Evolutionary conservation across 2,329 filamentous ascomycete species (phyloP).

Genomic region (Colletotrichum chrysophilum): DNA sequence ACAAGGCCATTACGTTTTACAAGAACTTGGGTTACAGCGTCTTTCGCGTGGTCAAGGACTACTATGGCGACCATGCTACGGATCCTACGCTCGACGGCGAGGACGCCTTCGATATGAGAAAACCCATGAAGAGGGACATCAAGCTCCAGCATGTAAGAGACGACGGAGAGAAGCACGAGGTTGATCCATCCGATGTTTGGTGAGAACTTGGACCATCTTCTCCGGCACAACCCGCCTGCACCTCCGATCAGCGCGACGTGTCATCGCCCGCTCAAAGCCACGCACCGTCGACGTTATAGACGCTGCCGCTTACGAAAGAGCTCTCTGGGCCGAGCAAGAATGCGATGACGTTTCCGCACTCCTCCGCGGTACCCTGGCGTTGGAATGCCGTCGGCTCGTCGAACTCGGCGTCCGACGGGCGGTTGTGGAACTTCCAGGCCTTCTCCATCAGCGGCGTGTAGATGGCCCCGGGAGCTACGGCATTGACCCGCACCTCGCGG

Average conservation of each 20-base stretch:
- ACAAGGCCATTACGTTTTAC: conserved; percentile 87
- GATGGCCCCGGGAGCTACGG: conserved; percentile 52
- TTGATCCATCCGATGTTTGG: conserved; percentile 88
- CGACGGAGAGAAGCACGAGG: conserved; percentile 79
- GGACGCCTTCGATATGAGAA: conserved; percentile 97
- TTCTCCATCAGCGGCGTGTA: conserved; percentile 53
- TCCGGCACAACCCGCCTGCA: neutral
- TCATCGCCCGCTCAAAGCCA: conserved; percentile 34
- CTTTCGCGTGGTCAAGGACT: conserved; percentile 86
- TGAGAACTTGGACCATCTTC: conserved; percentile 36
- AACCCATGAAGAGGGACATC: conserved; percentile 82
- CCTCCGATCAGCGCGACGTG: neutral
- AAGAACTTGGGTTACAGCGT: conserved; percentile 91
- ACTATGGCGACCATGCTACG: conserved; percentile 86
- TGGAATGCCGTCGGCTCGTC: conserved; percentile 46
- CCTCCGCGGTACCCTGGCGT: conserved; percentile 51
- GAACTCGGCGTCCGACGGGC: conserved; percentile 41
- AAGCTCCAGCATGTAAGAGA: conserved; percentile 77
- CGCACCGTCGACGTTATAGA: conserved; percentile 52
- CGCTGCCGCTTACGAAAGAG: conserved; percentile 49
- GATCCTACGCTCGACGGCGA: conserved; percentile 69
- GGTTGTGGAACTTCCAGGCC: conserved; percentile 37
- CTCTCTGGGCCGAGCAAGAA: conserved; percentile 54
- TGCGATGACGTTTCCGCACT: conserved; percentile 50
- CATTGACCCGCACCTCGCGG: conserved; percentile 50